phyloP scores from a whole-genome alignment of 768 basidiomycete species.

The Suillus ampliporus region DNA sequence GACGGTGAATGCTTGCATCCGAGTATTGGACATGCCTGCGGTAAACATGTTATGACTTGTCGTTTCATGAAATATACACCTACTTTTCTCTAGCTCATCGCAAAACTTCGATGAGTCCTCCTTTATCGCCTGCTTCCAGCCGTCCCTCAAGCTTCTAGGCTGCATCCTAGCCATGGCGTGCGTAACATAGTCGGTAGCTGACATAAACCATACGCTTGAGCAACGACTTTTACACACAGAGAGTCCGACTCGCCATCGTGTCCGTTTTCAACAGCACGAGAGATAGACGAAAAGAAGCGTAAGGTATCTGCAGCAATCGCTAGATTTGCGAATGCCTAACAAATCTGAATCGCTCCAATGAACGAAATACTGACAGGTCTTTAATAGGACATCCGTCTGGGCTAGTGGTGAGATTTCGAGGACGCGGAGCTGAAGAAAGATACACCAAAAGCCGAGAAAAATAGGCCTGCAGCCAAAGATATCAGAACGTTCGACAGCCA shows the following conservation, averaged over 20 bases:
- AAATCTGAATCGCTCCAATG: slow-evolving; percentile 29
- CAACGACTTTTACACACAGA: neutral
- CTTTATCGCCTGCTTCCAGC: slow-evolving; percentile 5
- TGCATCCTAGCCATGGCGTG: slow-evolving; percentile 7
- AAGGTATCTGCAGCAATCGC: slow-evolving; percentile 36
- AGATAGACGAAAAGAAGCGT: slow-evolving; percentile 31
- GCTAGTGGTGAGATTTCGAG: slow-evolving; percentile 23
- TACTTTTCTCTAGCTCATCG: slow-evolving; percentile 7
- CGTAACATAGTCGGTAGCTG: neutral
- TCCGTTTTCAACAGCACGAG: slow-evolving; percentile 26
- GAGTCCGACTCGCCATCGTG: slow-evolving; percentile 21
- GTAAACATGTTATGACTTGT: neutral
- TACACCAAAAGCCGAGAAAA: slow-evolving; percentile 28
- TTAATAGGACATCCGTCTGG: slow-evolving; percentile 24
- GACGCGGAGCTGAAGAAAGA: slow-evolving; percentile 20
- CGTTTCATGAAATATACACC: neutral
- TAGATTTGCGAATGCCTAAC: slow-evolving; percentile 33
- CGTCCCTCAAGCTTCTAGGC: slow-evolving; percentile 3
- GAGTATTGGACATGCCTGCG: neutral
- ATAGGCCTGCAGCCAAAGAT: slow-evolving; percentile 16
- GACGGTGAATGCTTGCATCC: neutral
- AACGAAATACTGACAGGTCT: slow-evolving; percentile 24
- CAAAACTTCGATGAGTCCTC: neutral
- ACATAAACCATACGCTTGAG: neutral
- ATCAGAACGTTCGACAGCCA: neutral